Base-by-base conservation (phyloP, 106 monocot species). In the Phalaenopsis equestris region DNA sequence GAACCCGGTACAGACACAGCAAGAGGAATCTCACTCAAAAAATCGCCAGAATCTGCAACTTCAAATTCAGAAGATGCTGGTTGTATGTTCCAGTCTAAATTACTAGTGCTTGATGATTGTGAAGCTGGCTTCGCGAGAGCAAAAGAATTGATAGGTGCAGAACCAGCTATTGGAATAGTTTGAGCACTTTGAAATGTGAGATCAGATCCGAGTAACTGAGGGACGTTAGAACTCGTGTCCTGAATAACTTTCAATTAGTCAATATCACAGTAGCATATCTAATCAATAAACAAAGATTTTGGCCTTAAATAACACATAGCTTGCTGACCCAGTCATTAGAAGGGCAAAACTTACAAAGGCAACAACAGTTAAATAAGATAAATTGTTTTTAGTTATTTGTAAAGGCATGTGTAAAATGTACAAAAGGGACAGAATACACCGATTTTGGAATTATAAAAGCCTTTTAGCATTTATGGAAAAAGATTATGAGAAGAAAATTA, bases 1-100 rank as follows among this genome's bases (percentile, higher is more conserved):
- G 76, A 48, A 76, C 64, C 55, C 77, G 80, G 75, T 2, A 78
- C 41, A 56, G 82, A 42, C 43, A 82, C 82, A 67, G 74, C 46
- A 67, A 72, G 55, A 55, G 82, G 77, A 52, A 68, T 70, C 17
- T 56, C 75, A 42, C 41, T 76, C 64, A 57, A 65, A 17, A 82
- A 82, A 55, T 84, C 75, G 15, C 84, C 83, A 65, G 80, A 87
- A 67, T 90, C 86, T 30, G 75, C 82, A 82, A 85, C 85, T 56
- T 87, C 87, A 56, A 85, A 56, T 74, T 90, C 90, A 78, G 83
- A 82, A 80, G 76, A 74, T 18, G 82, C 21, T 61, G 4, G 41
- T 14, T 83, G 87, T 11, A 42, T 80, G 45, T 48, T 86, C 79
- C 81, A 84, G 9, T 79, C 82, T 18, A 55, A 43, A 48, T 58